Percentiles rank a stretch among this genome's conserved stretches.
Conservation (phyloP, 2,329 filamentous ascomycete genomes). For the Xylariaceae sp. region DNA sequence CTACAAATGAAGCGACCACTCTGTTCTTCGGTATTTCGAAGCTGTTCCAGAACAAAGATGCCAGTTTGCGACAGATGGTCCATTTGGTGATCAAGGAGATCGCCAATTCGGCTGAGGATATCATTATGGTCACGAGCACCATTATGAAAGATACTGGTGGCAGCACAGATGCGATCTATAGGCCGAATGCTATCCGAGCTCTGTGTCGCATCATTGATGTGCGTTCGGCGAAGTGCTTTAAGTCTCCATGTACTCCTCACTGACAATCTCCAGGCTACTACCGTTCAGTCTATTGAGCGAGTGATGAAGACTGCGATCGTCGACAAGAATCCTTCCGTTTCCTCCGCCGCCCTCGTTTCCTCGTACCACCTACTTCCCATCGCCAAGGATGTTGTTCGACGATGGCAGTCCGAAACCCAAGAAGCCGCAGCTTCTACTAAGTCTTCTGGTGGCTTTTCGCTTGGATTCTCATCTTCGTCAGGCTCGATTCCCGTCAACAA, state of each 20-base stretch:
- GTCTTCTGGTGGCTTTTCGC: slow-evolving; percentile 81
- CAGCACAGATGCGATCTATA: slow-evolving; percentile 87
- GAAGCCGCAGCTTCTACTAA: slow-evolving; percentile 90
- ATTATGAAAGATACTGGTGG: slow-evolving; percentile 99
- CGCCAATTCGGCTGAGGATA: slow-evolving; percentile 91
- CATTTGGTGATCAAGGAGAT: slow-evolving; percentile 98
- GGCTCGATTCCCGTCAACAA: slow-evolving; percentile 77
- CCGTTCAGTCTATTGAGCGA: slow-evolving; percentile 95
- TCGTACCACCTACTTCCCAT: slow-evolving; percentile 97
- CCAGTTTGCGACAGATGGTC: slow-evolving; percentile 96
- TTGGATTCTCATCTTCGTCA: slow-evolving; percentile 83
- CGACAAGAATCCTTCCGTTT: slow-evolving; percentile 96
- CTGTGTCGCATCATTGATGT: slow-evolving; percentile 96
- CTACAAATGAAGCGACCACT: slow-evolving; percentile 92
- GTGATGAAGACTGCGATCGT: slow-evolving; percentile 99
- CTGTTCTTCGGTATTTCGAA: slow-evolving; percentile 99
- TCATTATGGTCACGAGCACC: slow-evolving; percentile 99
- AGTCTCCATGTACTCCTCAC: slow-evolving; percentile 2
- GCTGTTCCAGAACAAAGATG: slow-evolving; percentile 99
- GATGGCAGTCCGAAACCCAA: slow-evolving; percentile 98
- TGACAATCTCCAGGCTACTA: slow-evolving; percentile 63
- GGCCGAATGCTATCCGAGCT: slow-evolving; percentile 92
- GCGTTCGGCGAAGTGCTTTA: slow-evolving; percentile 31
- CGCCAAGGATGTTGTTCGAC: slow-evolving; percentile 87
- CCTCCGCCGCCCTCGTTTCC: slow-evolving; percentile 91